Base-by-base conservation (phyloP, 108 stramenopile species). In the Nitzschia sp. region DNA sequence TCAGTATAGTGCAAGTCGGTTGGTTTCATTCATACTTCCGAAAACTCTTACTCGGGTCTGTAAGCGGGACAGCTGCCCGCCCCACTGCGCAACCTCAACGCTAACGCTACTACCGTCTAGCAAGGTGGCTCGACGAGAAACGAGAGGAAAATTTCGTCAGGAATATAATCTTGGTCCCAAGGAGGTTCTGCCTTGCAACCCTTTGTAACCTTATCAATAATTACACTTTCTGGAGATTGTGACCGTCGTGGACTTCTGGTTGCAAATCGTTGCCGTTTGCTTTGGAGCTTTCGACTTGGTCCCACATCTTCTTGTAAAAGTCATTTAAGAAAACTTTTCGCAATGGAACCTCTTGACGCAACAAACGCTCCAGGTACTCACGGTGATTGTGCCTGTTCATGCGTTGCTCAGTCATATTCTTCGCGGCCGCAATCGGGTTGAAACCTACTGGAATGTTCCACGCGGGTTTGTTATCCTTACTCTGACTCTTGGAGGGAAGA, bases 381-480 rank as follows among this genome's bases (percentile, higher is more conserved):
- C 56, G 56, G 29, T 58, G 56, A 31, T 58, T 31, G 32, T 58
- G 56, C 33, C 13, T 15, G 33, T 58, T 58, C 13, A 58, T 13
- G 15, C 6, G 53, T 2, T 8, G 13, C 32, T 30, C 1, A 16
- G 56, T 1, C 56, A 34, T 33, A 13, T 58, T 58, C 56, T 58
- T 58, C 13, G 56, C 56, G 29, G 29, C 56, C 32, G 13, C n/a
- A 31, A 58, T 31, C 8, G 33, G 32, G 33, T 58, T 26, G 33
- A 58, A 58, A 1, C 56, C 56, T 17, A 21, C 17, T 2, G 56
- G 56, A 31, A 58, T 2, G 17, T 58, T 34, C 56, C 56, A 58
- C 11, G 26, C 26, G 3, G 56, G 33, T 31, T 34, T 13, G 31
- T 34, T 30, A 1, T 58, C 31, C 26, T 58, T 15, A 1, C 23